Evolutionary conservation across 2,329 filamentous ascomycete genomes (phyloP).

Genomic region (Phialophora expanda): DNA sequence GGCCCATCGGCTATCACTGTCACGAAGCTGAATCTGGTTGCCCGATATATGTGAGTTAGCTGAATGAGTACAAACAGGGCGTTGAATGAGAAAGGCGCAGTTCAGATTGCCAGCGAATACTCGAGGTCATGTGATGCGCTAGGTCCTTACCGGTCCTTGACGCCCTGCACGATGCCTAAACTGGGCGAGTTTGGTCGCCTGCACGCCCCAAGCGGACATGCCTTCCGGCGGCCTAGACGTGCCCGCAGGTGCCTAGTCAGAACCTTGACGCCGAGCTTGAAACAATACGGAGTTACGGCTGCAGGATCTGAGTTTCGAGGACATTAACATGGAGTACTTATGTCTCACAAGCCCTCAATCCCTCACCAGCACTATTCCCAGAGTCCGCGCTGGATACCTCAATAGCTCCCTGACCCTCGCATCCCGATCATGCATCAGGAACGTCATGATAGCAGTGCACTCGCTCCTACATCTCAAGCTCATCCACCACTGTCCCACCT

Average conservation of each 20-base stretch:
- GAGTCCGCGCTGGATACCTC: constrained; percentile 24
- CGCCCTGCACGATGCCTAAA: constrained; percentile 5
- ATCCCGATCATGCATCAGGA: constrained; percentile 27
- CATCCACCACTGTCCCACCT: constrained; percentile 32
- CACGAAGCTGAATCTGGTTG: neutral
- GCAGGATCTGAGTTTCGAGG: too few species aligned
- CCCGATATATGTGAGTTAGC: neutral
- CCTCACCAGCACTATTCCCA: constrained; percentile 4
- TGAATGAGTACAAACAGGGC: constrained; percentile 10
- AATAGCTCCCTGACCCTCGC: constrained; percentile 18
- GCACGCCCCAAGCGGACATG: neutral
- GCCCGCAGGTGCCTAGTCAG: neutral
- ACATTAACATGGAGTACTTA: too few species aligned
- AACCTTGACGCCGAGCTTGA: neutral
- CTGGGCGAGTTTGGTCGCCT: neutral
- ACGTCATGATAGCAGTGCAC: constrained; percentile 23
- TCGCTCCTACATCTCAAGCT: constrained; percentile 23
- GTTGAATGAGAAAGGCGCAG: constrained; percentile 25
- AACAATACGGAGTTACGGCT: neutral
- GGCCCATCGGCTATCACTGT: neutral
- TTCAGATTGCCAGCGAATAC: constrained; percentile 4
- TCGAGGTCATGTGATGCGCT: constrained; percentile 2
- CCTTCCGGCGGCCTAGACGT: neutral
- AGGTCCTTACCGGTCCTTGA: neutral
- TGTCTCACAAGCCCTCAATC: neutral